A percentile compares a stretch with the other conserved stretches of the same genome.
Conservation (phyloP, 257 asterid genomes). For the Solanum chaucha region DNA sequence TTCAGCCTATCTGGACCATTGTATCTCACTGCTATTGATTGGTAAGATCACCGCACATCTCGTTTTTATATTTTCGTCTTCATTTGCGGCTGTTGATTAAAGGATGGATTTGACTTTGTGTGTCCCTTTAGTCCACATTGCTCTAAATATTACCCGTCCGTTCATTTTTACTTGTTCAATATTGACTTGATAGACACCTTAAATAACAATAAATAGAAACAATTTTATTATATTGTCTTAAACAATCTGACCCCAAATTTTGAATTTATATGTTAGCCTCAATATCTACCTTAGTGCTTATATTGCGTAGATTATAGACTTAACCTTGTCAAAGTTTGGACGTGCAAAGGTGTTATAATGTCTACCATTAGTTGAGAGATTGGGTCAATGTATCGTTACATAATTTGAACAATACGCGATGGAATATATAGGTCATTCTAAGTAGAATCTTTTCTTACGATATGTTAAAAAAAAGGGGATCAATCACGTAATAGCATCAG, state of each 20-base stretch:
- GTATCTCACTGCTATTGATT: conserved; percentile 39
- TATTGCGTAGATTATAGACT: background rate
- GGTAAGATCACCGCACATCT: conserved; percentile 25
- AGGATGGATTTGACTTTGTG: background rate
- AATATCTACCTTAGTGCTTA: background rate
- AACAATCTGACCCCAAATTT: background rate
- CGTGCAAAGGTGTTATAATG: background rate
- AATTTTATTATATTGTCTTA: too few relatives aligned
- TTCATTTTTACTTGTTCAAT: background rate
- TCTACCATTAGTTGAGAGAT: background rate
- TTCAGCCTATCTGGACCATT: conserved; percentile 53
- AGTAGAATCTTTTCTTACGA: background rate
- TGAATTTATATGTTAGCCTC: background rate
- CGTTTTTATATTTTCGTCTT: background rate
- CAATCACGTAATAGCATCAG: background rate
- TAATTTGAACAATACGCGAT: background rate
- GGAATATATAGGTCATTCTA: background rate
- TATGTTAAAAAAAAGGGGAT: background rate
- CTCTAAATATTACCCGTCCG: background rate
- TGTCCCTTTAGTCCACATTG: background rate
- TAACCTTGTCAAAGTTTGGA: background rate
- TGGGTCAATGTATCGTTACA: background rate
- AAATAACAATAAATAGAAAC: background rate
- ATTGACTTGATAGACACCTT: too few relatives aligned
- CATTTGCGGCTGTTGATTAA: background rate